These are phyloP conservation scores for Saccharum spontaneum DNA, from an alignment of 176 grass and related monocot genomes.

Conservation along the genomic window DNA sequence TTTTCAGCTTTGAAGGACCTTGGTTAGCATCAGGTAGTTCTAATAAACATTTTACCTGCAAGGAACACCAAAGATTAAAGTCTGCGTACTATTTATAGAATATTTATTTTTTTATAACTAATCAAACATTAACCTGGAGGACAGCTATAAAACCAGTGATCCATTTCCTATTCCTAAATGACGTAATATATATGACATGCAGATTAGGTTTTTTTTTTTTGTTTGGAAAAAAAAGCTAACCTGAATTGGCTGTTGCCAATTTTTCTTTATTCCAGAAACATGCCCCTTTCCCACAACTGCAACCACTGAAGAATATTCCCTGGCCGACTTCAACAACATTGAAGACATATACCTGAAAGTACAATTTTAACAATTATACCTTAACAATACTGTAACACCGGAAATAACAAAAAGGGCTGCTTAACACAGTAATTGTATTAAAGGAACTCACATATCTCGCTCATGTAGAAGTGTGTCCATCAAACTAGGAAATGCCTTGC, in stretches of 20 bases:
- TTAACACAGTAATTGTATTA: slow-evolving; percentile 8
- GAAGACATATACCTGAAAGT: slow-evolving; percentile 91
- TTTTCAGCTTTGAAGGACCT: slow-evolving; percentile 67
- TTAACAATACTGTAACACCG: not conserved
- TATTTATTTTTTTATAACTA: not conserved
- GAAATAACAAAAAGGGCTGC: not conserved
- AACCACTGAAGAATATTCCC: slow-evolving; percentile 80
- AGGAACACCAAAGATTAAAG: not conserved
- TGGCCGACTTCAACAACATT: slow-evolving; percentile 63
- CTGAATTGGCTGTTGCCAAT: slow-evolving; percentile 84
- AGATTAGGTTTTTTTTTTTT: not conserved
- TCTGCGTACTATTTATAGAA: not conserved
- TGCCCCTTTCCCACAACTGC: slow-evolving; percentile 95
- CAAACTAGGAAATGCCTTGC: slow-evolving; percentile 86
- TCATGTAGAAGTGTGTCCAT: slow-evolving; percentile 90
- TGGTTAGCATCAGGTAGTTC: slow-evolving; percentile 55
- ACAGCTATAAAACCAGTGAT: not conserved
- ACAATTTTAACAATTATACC: slow-evolving; percentile 6
- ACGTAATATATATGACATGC: not conserved
- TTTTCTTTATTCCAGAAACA: slow-evolving; percentile 88
- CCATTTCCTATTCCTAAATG: not conserved
- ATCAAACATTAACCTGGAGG: not conserved
- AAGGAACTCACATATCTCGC: slow-evolving; percentile 76
- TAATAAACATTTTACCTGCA: slow-evolving; percentile 60
- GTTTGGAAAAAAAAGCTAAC: slow-evolving; percentile 12